A percentile compares a stretch with the other conserved stretches of the same genome.
Conservation (phyloP, 2,329 filamentous ascomycete species). For the Aspergillus sergii region DNA sequence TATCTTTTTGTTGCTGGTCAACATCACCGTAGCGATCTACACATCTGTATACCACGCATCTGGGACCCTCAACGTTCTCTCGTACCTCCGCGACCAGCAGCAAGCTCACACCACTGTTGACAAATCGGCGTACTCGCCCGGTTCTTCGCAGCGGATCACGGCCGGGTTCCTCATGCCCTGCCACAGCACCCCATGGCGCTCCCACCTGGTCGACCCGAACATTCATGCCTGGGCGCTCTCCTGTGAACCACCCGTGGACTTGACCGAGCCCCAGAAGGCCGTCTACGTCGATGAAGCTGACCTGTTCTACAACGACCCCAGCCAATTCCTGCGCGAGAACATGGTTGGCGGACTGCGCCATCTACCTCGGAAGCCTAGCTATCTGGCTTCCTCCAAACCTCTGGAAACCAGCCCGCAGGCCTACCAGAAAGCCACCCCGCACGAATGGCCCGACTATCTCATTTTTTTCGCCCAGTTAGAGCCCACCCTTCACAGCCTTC, state of each 20-base stretch:
- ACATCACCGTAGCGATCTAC: slow-evolving; percentile 73
- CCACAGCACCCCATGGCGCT: slow-evolving; percentile 94
- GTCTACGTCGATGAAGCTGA: slow-evolving; percentile 87
- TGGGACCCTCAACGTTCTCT: slow-evolving; percentile 73
- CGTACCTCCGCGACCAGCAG: slow-evolving; percentile 75
- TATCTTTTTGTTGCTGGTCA: slow-evolving; percentile 62
- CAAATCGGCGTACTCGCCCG: not conserved
- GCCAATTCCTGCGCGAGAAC: slow-evolving; percentile 58
- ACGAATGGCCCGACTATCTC: slow-evolving; percentile 52
- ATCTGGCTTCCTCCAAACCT: slow-evolving; percentile 17
- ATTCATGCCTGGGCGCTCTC: slow-evolving; percentile 82
- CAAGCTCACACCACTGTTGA: slow-evolving; percentile 56
- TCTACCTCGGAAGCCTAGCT: slow-evolving; percentile 37
- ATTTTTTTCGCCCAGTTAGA: slow-evolving; percentile 62
- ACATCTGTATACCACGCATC: slow-evolving; percentile 76
- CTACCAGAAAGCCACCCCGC: slow-evolving; percentile 19
- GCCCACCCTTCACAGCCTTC: slow-evolving; percentile 45
- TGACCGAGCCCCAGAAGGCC: slow-evolving; percentile 61
- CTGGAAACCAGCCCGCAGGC: slow-evolving; percentile 4
- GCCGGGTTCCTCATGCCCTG: slow-evolving; percentile 90
- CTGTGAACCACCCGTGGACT: slow-evolving; percentile 83
- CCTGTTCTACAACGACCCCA: slow-evolving; percentile 75
- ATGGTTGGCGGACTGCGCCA: slow-evolving; percentile 48
- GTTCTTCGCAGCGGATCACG: slow-evolving; percentile 43
- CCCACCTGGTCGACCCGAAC: slow-evolving; percentile 74